Evolutionary conservation across 1,284 basidiomycete species (phyloP).

Genomic region (Earliella scabrosa): DNA sequence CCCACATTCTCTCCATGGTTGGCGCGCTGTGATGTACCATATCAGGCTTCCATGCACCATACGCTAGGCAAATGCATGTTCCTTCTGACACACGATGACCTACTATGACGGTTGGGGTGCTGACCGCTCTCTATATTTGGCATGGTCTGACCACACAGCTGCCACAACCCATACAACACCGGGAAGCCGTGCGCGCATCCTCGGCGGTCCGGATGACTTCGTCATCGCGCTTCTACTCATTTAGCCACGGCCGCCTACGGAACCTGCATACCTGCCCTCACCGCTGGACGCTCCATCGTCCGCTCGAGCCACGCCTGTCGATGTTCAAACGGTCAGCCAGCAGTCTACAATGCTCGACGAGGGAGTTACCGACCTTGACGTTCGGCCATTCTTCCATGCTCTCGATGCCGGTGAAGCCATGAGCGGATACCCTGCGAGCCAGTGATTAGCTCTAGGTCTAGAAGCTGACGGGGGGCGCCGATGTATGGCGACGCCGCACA

Average conservation of each 20-base stretch:
- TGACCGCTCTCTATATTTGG: not conserved
- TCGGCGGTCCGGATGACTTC: not conserved
- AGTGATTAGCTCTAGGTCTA: not conserved
- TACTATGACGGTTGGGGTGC: slow-evolving; percentile 1
- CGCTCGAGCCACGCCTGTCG: slow-evolving; percentile 54
- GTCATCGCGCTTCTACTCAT: not conserved
- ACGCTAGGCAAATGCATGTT: not conserved
- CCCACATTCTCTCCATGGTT: not conserved
- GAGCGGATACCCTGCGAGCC: slow-evolving; percentile 41
- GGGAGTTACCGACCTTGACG: slow-evolving; percentile 27
- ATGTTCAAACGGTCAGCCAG: too few relatives aligned
- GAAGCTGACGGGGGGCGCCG: too few relatives aligned
- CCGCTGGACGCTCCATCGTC: slow-evolving; percentile 45
- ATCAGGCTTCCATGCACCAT: not conserved
- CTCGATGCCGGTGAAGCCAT: slow-evolving; percentile 52
- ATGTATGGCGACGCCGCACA: not conserved
- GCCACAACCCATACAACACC: not conserved
- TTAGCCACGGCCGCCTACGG: slow-evolving; percentile 12
- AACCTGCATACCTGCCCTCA: slow-evolving; percentile 39
- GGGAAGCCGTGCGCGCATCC: not conserved
- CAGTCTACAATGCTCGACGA: not conserved
- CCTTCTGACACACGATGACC: not conserved
- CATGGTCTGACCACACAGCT: not conserved
- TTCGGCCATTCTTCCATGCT: slow-evolving; percentile 50
- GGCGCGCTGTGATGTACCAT: not conserved